Evolutionary conservation across 306 rosid genomes (phyloP).

Genomic region (Potentilla sterilis): DNA sequence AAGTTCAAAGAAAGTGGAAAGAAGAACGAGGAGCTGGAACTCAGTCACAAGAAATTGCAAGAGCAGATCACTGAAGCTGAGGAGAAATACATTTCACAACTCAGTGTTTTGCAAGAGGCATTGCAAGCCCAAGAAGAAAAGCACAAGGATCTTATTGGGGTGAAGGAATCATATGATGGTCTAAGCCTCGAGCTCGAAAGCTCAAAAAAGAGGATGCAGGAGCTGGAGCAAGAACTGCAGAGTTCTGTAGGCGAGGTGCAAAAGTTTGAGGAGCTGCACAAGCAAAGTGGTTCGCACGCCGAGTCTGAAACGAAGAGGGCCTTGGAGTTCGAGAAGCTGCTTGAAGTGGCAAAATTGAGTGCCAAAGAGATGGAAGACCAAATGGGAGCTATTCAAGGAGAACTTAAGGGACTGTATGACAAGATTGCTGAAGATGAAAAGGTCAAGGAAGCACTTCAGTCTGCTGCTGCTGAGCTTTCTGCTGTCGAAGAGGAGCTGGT

Average conservation of each 20-base stretch:
- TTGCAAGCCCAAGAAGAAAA: slow-evolving; percentile 64
- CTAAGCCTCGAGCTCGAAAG: slow-evolving; percentile 59
- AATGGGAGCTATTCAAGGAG: slow-evolving; percentile 62
- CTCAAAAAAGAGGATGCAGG: slow-evolving; percentile 61
- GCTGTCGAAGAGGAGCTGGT: slow-evolving; percentile 63
- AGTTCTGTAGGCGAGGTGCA: slow-evolving; percentile 49
- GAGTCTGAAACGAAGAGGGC: slow-evolving; percentile 73
- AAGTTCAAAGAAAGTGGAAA: slow-evolving; percentile 58
- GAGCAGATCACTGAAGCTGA: slow-evolving; percentile 60
- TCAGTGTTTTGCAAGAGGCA: slow-evolving; percentile 61
- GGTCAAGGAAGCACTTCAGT: slow-evolving; percentile 66
- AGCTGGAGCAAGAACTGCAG: slow-evolving; percentile 61
- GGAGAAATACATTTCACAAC: slow-evolving; percentile 59
- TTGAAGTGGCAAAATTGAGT: slow-evolving; percentile 57
- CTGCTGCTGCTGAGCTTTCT: slow-evolving; percentile 65
- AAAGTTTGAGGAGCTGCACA: slow-evolving; percentile 84
- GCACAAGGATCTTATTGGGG: slow-evolving; percentile 58
- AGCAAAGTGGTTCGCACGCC: slow-evolving; percentile 74
- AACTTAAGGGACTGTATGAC: slow-evolving; percentile 67
- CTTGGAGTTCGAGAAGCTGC: slow-evolving; percentile 63
- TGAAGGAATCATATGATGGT: slow-evolving; percentile 67
- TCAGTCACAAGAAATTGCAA: slow-evolving; percentile 60
- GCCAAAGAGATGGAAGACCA: slow-evolving; percentile 64
- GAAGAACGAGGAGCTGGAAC: slow-evolving; percentile 60
- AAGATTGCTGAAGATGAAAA: slow-evolving; percentile 66